These are phyloP conservation scores for Coemansia sp. DNA, from an alignment of 192 early-diverging fungal genomes.

Conservation along the genomic window DNA sequence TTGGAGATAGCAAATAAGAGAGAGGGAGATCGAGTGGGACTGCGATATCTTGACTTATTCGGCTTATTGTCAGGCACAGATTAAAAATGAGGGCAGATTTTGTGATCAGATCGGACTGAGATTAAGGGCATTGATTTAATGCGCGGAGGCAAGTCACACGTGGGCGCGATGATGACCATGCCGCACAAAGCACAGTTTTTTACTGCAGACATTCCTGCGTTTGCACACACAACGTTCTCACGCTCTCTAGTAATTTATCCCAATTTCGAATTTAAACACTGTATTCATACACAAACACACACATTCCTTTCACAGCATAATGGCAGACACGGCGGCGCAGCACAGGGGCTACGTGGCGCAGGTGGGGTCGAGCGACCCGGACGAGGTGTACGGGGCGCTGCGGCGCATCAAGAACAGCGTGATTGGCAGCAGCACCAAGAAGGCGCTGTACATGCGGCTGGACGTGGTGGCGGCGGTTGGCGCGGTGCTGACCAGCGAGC, in stretches of 20 bases:
- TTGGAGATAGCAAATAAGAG: no score
- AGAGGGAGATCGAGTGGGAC: background rate
- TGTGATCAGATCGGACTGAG: background rate
- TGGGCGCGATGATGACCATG: no score
- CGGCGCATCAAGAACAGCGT: conserved; percentile 47
- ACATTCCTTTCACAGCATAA: background rate
- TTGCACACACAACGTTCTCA: no score
- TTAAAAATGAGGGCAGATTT: background rate
- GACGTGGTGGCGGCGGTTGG: conserved; percentile 37
- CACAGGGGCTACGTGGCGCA: conserved; percentile 28
- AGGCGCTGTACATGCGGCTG: conserved; percentile 39
- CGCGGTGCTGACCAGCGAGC: conserved; percentile 27
- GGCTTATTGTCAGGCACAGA: no score
- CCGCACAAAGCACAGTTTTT: no score
- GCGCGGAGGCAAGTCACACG: no score
- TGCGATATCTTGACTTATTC: no score
- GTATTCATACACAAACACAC: background rate
- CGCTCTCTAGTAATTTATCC: no score
- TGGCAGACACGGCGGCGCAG: conserved; percentile 12
- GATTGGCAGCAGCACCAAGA: conserved; percentile 48
- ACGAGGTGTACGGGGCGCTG: conserved; percentile 43
- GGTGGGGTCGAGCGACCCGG: conserved; percentile 44
- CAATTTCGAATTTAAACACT: background rate
- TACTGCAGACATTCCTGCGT: no score
- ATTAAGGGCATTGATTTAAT: background rate